Base-by-base conservation (phyloP, 1,284 basidiomycete genomes). In the Heimioporus punctisporus region DNA sequence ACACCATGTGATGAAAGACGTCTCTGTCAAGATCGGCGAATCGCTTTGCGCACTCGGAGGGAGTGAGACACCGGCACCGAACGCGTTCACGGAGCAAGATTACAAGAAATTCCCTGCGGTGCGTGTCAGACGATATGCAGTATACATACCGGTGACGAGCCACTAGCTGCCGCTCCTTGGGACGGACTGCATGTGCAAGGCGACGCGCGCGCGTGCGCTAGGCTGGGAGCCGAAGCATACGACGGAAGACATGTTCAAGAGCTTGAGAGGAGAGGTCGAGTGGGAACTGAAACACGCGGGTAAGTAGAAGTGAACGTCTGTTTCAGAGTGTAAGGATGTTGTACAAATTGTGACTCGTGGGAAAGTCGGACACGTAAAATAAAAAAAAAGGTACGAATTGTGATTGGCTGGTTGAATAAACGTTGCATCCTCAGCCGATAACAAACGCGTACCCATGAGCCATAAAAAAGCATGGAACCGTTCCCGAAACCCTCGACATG, bases 181-280 rank as follows among this genome's bases (percentile, higher is more conserved):
- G 8, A 69, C 76, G 1, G 85, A 87, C 67, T 79, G 82, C 17
- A 78, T 80, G 30, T 78, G 76, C 57, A 72, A 70, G 25, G 78
- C 76, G 3, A 81, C 76, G 55, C 72, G 80, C n/a, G 78, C 76
- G 4, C 77, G 78, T 51, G 67, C 73, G 4, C 73, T 89, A 46
- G 86, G 86, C 1, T 86, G 84, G 83, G 75, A 76, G 48, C 80
- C 83, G 2, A 73, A 60, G 31, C 70, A 78, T 54, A 74, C 73
- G 5, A 78, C 72, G 2, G 65, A 67, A 12, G 82, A 85, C 55
- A 64, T 85, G 54, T 58, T 81, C 41, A 74, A 66, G 7, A 79
- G 77, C 59, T 70, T 85, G 30, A 68, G 64, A 58, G 63, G 64
- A 2, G 80, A 84, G 54, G 71, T 78, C 1, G 70, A 77, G 54